Conservation (phyloP, 106 monocot genomes). For the Apostasia ramifera region DNA sequence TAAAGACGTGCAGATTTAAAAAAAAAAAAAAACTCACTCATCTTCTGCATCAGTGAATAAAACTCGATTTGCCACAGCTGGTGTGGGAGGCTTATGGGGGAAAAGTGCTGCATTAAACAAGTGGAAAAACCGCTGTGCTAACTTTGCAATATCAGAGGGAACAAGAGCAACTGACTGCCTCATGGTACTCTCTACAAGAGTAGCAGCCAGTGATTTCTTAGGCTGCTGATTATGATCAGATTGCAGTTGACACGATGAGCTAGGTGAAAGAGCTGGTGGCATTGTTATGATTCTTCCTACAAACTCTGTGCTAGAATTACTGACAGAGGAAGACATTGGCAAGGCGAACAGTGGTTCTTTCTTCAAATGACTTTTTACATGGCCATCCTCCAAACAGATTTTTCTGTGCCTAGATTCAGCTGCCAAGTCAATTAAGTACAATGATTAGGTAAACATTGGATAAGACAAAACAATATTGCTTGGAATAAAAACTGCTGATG, state of each 20-base stretch:
- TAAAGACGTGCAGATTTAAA: not conserved
- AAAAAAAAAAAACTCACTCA: constrained; percentile 28
- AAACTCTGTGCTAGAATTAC: constrained; percentile 17
- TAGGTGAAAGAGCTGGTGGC: constrained; percentile 8
- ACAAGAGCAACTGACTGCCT: constrained; percentile 70
- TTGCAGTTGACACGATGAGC: constrained; percentile 1
- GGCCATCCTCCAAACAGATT: constrained; percentile 30
- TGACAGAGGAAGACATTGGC: constrained; percentile 10
- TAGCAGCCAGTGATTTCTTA: constrained; percentile 68
- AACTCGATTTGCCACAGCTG: constrained; percentile 64
- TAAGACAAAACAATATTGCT: not conserved
- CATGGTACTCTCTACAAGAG: constrained; percentile 62
- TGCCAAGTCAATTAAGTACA: constrained; percentile 18
- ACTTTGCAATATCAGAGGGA: constrained; percentile 64
- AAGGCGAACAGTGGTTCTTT: constrained; percentile 69
- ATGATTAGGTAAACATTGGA: constrained; percentile 1
- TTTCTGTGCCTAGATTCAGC: constrained; percentile 45
- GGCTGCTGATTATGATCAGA: constrained; percentile 19
- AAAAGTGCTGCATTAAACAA: constrained; percentile 66
- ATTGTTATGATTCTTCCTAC: constrained; percentile 6
- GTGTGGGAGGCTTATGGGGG: constrained; percentile 80
- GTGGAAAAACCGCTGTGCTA: constrained; percentile 51
- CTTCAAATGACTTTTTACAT: constrained; percentile 34
- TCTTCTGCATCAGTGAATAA: constrained; percentile 97
- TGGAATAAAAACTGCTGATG: constrained; percentile 3